Evolutionary conservation across 495 filamentous ascomycete genomes (phyloP).

Genomic region (Hypoxylon subgilvum): DNA sequence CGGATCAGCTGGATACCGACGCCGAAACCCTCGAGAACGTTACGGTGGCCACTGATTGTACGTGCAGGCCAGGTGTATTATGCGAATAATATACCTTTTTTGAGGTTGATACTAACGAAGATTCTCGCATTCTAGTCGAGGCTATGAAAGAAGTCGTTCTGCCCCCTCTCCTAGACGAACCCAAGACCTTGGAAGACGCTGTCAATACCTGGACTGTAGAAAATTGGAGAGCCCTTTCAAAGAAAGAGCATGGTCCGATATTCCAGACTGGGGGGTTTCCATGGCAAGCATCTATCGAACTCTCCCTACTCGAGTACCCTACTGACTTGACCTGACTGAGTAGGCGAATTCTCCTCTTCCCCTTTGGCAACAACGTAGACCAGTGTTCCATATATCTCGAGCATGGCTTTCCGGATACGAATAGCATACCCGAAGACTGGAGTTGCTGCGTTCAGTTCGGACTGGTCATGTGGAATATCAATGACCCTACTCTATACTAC

Average conservation of each 20-base stretch:
- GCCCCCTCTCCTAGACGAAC: conserved; percentile 61
- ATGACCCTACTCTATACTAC: conserved; percentile 78
- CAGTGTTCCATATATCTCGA: conserved; percentile 95
- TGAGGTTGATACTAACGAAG: conserved; percentile 33
- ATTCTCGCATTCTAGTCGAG: conserved; percentile 60
- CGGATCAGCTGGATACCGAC: conserved; percentile 62
- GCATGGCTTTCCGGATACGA: conserved; percentile 74
- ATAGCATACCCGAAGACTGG: conserved; percentile 79
- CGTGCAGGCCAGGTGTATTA: conserved; percentile 41
- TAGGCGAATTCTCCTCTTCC: conserved; percentile 94
- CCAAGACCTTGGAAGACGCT: conserved; percentile 77
- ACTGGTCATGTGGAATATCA: conserved; percentile 90
- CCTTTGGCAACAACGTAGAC: conserved; percentile 90
- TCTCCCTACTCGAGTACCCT: conserved; percentile 14
- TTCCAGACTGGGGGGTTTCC: conserved; percentile 87
- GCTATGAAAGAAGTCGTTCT: conserved; percentile 83
- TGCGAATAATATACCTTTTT: background rate
- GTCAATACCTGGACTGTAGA: conserved; percentile 85
- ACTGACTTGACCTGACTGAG: conserved; percentile 21
- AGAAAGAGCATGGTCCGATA: conserved; percentile 83
- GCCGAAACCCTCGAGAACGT: conserved; percentile 51
- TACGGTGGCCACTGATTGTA: conserved; percentile 75
- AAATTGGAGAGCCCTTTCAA: conserved; percentile 72
- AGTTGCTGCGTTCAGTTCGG: conserved; percentile 96
- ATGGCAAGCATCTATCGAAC: conserved; percentile 65